Base-by-base conservation (phyloP, 2,329 filamentous ascomycete species). In the Macroventuria anomochaeta region DNA sequence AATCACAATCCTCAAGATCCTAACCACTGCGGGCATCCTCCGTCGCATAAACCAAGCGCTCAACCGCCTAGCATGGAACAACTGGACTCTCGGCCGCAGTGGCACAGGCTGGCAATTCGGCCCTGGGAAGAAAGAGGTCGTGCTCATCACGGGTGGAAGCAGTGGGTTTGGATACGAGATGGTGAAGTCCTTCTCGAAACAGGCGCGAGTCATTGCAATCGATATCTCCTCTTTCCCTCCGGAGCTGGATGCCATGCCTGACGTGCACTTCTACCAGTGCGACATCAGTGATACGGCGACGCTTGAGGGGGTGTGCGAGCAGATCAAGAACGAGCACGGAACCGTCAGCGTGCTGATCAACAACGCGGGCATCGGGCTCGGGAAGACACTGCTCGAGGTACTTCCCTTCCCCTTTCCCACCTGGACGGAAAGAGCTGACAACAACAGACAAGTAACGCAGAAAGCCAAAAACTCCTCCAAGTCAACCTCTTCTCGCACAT, bases 401-500 rank as follows among this genome's bases (percentile, higher is more conserved):
- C 53, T n/a, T n/a, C n/a, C n/a, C n/a, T n/a, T n/a, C n/a, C n/a
- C n/a, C n/a, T n/a, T n/a, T n/a, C n/a, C n/a, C n/a, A n/a, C n/a
- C n/a, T 42, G 13, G 3, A 13, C 18, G 1, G 15, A 11, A 11
- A n/a, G 5, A 18, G 18, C 40, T 55, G 28, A 55, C 39, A 11
- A 10, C 5, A 12, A 13, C 40, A 71, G 61, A 67, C 64, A 5
- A 60, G 52, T 15, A 68, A 70, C 32, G 61, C 64, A 17, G 55
- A 67, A 20, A 55, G 55, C 39, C 63, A 70, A 40, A 68, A 57
- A 10, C 48, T 72, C 4, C 63, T 72, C 48, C 58, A 69, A 37
- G 62, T 72, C 23, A 72, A 71, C 46, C 41, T 72, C n/a, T 59
- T 68, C 38, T 62, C 62, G 3, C 68, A 71, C 31, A 61, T 69